Evolutionary conservation across 306 rosid species (phyloP).

Genomic region (Cucumis sativus): DNA sequence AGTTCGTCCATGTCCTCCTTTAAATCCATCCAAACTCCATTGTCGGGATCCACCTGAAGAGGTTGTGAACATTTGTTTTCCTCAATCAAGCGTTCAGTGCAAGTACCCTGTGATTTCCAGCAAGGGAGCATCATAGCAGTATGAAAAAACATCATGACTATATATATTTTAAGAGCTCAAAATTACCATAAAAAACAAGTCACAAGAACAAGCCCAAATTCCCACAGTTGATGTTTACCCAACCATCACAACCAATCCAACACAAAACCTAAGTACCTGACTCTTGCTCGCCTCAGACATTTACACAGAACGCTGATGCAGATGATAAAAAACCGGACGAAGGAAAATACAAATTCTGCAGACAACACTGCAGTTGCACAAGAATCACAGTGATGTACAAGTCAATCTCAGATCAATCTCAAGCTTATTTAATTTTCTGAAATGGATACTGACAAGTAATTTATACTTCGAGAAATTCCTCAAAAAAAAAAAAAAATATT

Average conservation of each 20-base stretch:
- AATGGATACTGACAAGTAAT: neutral
- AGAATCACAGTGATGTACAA: neutral
- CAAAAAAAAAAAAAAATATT: neutral
- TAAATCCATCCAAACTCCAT: slow-evolving; percentile 4
- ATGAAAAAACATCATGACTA: neutral
- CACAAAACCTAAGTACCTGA: slow-evolving; percentile 12
- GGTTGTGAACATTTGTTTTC: slow-evolving; percentile 2
- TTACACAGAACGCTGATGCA: slow-evolving; percentile 14
- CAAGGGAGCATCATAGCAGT: slow-evolving; percentile 5
- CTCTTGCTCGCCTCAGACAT: neutral
- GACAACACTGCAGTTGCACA: slow-evolving; percentile 16
- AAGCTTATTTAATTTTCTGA: neutral
- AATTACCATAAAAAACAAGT: neutral
- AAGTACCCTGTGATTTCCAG: slow-evolving; percentile 16
- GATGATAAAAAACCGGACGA: slow-evolving; percentile 28
- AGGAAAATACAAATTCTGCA: slow-evolving; percentile 23
- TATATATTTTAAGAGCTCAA: neutral
- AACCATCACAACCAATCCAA: neutral
- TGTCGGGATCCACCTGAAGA: slow-evolving; percentile 10
- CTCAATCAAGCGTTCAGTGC: slow-evolving; percentile 10
- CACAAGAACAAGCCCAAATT: neutral
- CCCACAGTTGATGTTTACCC: neutral
- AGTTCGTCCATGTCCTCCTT: slow-evolving; percentile 23
- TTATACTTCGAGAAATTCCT: neutral
- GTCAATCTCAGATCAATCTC: neutral